A percentile compares a stretch with the other conserved stretches of the same genome.
Conservation (phyloP, 139 green algal species). For the Picocystis salinarum region DNA sequence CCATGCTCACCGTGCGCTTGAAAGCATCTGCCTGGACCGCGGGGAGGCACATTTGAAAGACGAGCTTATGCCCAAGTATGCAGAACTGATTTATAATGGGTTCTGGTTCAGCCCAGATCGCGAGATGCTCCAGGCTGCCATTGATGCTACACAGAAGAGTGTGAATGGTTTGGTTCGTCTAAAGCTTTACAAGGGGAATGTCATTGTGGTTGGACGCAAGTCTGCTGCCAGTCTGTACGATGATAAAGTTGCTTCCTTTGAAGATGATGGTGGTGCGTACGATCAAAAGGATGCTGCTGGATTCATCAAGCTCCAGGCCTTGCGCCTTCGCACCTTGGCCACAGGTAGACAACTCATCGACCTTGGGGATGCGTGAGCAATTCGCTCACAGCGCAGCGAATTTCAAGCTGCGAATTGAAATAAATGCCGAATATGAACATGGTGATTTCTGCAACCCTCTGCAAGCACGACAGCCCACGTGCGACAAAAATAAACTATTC, state of each 20-base stretch:
- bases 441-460: too few species aligned
- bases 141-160: slow-evolving; percentile 64
- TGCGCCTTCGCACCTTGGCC: slow-evolving; percentile 4
- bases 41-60: slow-evolving; percentile 78
- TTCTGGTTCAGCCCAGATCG: slow-evolving; percentile 65
- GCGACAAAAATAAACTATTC: too few species aligned
- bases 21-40: slow-evolving; percentile 34
- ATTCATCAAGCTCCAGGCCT: slow-evolving; percentile 62
- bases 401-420: too few species aligned
- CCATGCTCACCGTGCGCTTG: slow-evolving; percentile 25
- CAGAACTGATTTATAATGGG: slow-evolving; percentile 69
- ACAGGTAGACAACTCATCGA: too few species aligned
- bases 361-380: too few species aligned
- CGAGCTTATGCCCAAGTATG: slow-evolving; percentile 40
- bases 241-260: slow-evolving; percentile 79
- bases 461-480: too few species aligned
- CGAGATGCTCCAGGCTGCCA: slow-evolving; percentile 62
- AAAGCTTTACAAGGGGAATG: slow-evolving; percentile 85
- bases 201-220: slow-evolving; percentile 59
- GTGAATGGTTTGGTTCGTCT: slow-evolving; percentile 57
- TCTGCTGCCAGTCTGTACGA: slow-evolving; percentile 54
- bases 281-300: slow-evolving; percentile 82
- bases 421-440: too few species aligned
- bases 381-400: too few species aligned
- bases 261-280: slow-evolving; percentile 68